A percentile compares a stretch with the other conserved stretches of the same genome.
Evolutionary conservation across 1,284 basidiomycete genomes (phyloP).

Genomic region (Apiotrichum domesticum): DNA sequence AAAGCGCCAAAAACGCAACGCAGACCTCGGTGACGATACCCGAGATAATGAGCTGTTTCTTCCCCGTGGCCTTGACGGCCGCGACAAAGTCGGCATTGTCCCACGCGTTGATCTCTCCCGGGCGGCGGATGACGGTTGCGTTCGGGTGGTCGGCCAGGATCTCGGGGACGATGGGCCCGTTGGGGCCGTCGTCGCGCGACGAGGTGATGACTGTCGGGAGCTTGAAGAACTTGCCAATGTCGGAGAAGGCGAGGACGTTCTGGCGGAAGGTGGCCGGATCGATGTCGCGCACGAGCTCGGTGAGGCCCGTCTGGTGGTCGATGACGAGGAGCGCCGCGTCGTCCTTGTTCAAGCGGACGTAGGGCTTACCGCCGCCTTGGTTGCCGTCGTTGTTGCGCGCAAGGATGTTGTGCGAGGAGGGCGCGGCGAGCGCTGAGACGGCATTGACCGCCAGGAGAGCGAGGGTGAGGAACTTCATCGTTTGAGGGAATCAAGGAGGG

Average conservation of each 20-base stretch:
- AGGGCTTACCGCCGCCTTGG: slow-evolving; percentile 1
- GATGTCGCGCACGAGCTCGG: slow-evolving; percentile 10
- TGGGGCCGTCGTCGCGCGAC: slow-evolving; percentile 11
- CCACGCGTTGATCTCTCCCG: slow-evolving; percentile 16
- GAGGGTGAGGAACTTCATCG: not conserved
- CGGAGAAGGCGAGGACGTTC: slow-evolving; percentile 10
- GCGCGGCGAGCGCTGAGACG: not conserved
- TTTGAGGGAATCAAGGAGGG: not conserved
- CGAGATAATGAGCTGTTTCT: slow-evolving; percentile 11
- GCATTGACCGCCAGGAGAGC: not conserved
- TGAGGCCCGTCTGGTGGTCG: slow-evolving; percentile 14
- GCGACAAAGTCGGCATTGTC: slow-evolving; percentile 13
- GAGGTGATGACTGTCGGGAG: slow-evolving; percentile 8
- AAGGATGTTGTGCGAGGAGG: not conserved
- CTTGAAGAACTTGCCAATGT: slow-evolving; percentile 8
- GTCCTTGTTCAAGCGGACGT: slow-evolving; percentile 11
- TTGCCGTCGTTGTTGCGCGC: not conserved
- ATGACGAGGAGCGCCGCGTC: slow-evolving; percentile 8
- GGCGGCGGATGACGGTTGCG: slow-evolving; percentile 4
- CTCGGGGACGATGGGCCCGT: slow-evolving; percentile 13
- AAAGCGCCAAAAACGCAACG: slow-evolving; percentile 9
- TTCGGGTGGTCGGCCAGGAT: not conserved
- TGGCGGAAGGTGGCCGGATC: slow-evolving; percentile 6
- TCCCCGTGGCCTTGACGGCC: slow-evolving; percentile 9
- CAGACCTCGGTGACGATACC: slow-evolving; percentile 15